Evolutionary conservation across 108 stramenopile genomes (phyloP), one percentile per base, ranked within the genome.

Genomic region (Epithemia pelagica): DNA sequence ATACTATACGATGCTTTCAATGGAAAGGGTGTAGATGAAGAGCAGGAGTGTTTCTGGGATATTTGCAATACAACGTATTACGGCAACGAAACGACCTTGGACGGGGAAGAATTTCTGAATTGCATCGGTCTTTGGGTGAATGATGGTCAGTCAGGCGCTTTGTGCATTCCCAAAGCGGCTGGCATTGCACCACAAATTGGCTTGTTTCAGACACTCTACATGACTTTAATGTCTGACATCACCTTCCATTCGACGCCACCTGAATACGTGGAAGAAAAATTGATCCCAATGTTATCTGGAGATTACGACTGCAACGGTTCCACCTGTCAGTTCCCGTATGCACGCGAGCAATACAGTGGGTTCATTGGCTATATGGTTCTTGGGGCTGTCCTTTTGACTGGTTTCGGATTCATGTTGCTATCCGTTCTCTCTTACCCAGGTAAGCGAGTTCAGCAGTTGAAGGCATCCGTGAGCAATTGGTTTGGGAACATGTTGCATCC

Each of bases 171-270:
- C 19, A 33, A 59, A 8, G n/a, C 33, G 30, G 74, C 71, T 24
- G 62, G 77, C n/a, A 63, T 84, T 21, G 57, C 80, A 0, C 78
- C 83, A 2, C 83, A 84, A 53, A 54, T 81, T 23, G 79, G 79
- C 0, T 54, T 84, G 8, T 84, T 78, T 51, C 77, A 84, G 15
- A 46, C 59, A 19, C 67, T 84, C 1, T 18, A 67, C 0, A 67
- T 78, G 54, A 53, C 71, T 21, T 54, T 78, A 0, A 64, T 67
- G 61, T 60, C 68, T 10, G 53, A 76, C 20, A 53, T 84, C 23
- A 77, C 66, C 21, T 78, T 84, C 65, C 68, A 62, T 29, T 77
- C 82, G 10, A 70, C 74, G 28, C 82, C 82, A 25, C 54, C 70
- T 37, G 65, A 64, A 20, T 80, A 80, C 57, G 70, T 69, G 18